Evolutionary conservation across 2,329 filamentous ascomycete species (phyloP).

Genomic region (Paradendryphiella salina): DNA sequence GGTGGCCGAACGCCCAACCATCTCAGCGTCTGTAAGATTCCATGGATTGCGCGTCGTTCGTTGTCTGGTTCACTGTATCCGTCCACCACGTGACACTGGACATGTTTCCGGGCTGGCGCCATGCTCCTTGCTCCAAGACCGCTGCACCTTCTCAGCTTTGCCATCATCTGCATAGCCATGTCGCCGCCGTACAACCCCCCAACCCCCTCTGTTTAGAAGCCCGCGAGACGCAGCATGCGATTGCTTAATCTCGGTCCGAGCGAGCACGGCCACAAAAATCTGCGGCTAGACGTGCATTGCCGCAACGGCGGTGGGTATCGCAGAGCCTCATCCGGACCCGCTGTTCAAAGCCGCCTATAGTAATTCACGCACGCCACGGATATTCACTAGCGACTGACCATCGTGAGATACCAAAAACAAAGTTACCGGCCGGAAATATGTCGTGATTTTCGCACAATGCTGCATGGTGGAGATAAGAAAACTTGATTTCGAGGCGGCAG

Average conservation of each 20-base stretch:
- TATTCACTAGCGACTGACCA: slow-evolving; percentile 1
- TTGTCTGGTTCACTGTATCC: neutral
- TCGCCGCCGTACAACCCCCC: slow-evolving; percentile 3
- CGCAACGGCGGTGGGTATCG: slow-evolving; percentile 15
- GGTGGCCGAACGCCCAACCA: slow-evolving; percentile 1
- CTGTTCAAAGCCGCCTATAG: neutral
- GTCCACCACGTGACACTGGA: neutral
- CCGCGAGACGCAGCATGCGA: neutral
- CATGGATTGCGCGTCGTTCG: slow-evolving; percentile 1
- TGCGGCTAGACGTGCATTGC: slow-evolving; percentile 16
- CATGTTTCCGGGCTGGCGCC: too few relatives aligned
- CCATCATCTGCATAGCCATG: neutral
- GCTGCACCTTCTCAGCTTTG: neutral
- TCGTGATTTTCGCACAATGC: slow-evolving; percentile 2
- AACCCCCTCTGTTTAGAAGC: slow-evolving; percentile 1
- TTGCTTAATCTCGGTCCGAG: slow-evolving; percentile 8
- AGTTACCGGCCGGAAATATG: slow-evolving; percentile 8
- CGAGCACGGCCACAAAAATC: slow-evolving; percentile 11
- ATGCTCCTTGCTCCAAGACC: too few relatives aligned
- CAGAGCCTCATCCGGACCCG: slow-evolving; percentile 13
- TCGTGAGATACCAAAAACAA: neutral
- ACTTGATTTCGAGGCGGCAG: slow-evolving; percentile 8
- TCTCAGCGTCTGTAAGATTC: neutral
- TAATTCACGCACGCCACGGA: slow-evolving; percentile 8
- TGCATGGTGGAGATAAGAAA: slow-evolving; percentile 14